phyloP scores from a whole-genome alignment of 305 asterid species.

The Salvia sclarea region DNA sequence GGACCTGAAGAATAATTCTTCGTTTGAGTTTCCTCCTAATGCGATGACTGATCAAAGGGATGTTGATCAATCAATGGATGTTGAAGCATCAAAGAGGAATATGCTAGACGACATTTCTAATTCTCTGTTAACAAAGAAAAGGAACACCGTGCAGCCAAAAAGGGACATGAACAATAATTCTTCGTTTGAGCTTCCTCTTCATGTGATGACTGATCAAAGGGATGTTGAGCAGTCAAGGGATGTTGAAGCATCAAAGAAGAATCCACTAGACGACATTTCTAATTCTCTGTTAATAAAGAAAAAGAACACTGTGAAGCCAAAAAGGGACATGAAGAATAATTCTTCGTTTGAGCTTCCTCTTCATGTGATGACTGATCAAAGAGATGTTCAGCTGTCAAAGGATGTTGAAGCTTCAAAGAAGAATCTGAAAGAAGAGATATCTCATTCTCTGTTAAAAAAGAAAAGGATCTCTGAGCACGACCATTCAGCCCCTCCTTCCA shows the following conservation, averaged over 20 bases:
- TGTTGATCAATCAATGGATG: slow-evolving; percentile 37
- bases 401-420: slow-evolving; percentile 42
- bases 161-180: slow-evolving; percentile 36
- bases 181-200: slow-evolving; percentile 33
- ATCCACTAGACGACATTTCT: slow-evolving; percentile 39
- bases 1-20: too few relatives aligned
- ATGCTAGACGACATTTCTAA: slow-evolving; percentile 39
- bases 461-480: slow-evolving; percentile 36
- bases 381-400: slow-evolving; percentile 37
- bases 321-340: slow-evolving; percentile 38
- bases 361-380: slow-evolving; percentile 40
- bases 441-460: slow-evolving; percentile 43
- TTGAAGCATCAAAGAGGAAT: slow-evolving; percentile 43
- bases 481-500: slow-evolving; percentile 41
- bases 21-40: slow-evolving; percentile 34
- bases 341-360: slow-evolving; percentile 32
- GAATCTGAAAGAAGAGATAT: slow-evolving; percentile 38
- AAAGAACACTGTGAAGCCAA: slow-evolving; percentile 32
- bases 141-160: slow-evolving; percentile 35
- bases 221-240: slow-evolving; percentile 37
- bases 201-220: slow-evolving; percentile 40
- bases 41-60: slow-evolving; percentile 42
- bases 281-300: slow-evolving; percentile 42
- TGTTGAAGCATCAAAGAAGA: slow-evolving; percentile 42
- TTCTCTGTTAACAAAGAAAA: slow-evolving; percentile 44